Conservation (phyloP, 1,139 yeast genomes). For the Candida sojae region DNA sequence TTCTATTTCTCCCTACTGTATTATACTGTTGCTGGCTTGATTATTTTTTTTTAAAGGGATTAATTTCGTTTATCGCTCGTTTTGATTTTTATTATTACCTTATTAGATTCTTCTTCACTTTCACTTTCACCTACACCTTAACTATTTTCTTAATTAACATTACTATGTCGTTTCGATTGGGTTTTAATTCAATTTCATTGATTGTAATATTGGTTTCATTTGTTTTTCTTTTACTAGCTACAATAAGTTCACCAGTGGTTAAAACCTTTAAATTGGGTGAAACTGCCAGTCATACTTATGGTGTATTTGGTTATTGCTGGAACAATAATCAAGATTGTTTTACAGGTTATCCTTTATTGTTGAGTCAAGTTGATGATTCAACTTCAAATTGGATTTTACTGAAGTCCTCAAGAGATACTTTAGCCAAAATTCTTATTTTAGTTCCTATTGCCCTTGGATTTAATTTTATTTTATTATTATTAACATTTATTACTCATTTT, state of each 20-base stretch:
- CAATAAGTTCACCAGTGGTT: slow-evolving; percentile 51
- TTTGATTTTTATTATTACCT: too few species aligned
- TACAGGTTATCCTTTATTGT: slow-evolving; percentile 36
- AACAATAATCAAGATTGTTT: slow-evolving; percentile 48
- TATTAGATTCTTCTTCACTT: too few species aligned
- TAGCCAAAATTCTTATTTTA: slow-evolving; percentile 72
- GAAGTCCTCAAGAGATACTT: slow-evolving; percentile 53
- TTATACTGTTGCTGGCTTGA: too few species aligned
- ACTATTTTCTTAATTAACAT: not conserved
- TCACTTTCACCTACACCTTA: too few species aligned
- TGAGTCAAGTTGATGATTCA: slow-evolving; percentile 15
- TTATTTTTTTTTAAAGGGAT: too few species aligned
- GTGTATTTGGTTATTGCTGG: slow-evolving; percentile 83
- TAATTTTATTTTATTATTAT: slow-evolving; percentile 49
- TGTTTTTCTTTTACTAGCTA: slow-evolving; percentile 53
- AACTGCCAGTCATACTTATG: slow-evolving; percentile 59
- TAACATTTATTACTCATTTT: slow-evolving; percentile 35
- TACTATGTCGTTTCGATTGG: slow-evolving; percentile 14
- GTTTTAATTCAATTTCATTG: slow-evolving; percentile 33
- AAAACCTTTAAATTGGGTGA: slow-evolving; percentile 37
- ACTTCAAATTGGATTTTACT: slow-evolving; percentile 27
- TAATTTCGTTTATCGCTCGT: too few species aligned
- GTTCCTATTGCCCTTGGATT: slow-evolving; percentile 85
- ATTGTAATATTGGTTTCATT: slow-evolving; percentile 39
- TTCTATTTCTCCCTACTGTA: too few species aligned